Percentiles rank a stretch among this genome's conserved stretches.
Evolutionary conservation across 371 early-diverging fungal species (phyloP).

Genomic region (Paraphysoderma sedebokerense): DNA sequence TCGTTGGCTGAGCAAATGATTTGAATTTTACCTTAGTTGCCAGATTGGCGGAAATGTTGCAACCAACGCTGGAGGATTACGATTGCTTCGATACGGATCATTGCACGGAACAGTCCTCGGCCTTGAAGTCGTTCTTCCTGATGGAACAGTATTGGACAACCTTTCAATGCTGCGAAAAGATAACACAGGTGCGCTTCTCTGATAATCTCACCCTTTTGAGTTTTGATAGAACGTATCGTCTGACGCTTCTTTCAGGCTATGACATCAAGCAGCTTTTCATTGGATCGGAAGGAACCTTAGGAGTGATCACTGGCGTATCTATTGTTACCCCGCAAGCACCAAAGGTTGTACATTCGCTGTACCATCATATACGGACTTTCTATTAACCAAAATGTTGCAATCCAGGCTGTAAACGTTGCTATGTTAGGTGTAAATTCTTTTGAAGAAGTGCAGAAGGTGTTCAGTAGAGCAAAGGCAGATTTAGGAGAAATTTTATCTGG

Average conservation of each 20-base stretch:
- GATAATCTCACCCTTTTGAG: neutral
- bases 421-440: constrained; percentile 57
- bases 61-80: constrained; percentile 89
- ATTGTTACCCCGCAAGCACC: constrained; percentile 53
- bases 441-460: constrained; percentile 61
- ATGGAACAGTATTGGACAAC: constrained; percentile 74
- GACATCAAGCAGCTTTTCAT: constrained; percentile 90
- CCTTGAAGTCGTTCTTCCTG: constrained; percentile 66
- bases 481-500: constrained; percentile 81
- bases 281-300: constrained; percentile 90
- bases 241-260: constrained; percentile 32
- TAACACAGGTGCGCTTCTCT: constrained; percentile 33
- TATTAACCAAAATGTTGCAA: constrained; percentile 7
- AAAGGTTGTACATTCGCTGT: constrained; percentile 15
- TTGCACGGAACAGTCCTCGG: constrained; percentile 81
- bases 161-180: constrained; percentile 61
- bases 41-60: constrained; percentile 91
- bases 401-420: constrained; percentile 54
- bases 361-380: neutral
- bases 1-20: neutral
- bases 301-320: constrained; percentile 75
- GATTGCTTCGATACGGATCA: constrained; percentile 76
- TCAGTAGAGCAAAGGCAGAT: constrained; percentile 50
- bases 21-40: constrained; percentile 21
- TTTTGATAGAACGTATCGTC: neutral